Conservation (phyloP, 139 green algal genomes). For the Picochlorum costavermella region DNA sequence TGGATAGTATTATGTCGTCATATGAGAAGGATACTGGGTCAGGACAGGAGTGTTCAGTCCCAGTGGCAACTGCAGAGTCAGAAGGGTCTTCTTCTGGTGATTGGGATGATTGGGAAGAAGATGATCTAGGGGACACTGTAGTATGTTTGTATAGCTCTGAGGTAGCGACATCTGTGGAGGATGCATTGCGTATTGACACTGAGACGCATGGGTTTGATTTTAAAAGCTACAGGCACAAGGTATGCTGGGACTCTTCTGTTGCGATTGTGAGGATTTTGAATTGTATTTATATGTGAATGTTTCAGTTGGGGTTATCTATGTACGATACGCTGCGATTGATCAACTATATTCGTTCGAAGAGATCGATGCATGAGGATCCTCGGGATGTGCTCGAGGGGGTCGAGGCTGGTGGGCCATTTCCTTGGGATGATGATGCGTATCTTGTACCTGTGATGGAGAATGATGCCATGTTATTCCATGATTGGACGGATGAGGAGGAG, state of each 20-base stretch:
- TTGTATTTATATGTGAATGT: background rate
- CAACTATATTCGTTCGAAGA: slow-evolving; percentile 65
- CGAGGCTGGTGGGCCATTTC: background rate
- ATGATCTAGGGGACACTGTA: slow-evolving; percentile 40
- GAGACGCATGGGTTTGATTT: slow-evolving; percentile 41
- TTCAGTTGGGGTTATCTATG: slow-evolving; percentile 27
- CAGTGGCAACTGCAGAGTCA: background rate
- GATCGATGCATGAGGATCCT: slow-evolving; percentile 42
- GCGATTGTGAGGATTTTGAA: background rate
- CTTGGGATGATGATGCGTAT: slow-evolving; percentile 53
- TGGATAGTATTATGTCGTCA: too few relatives aligned
- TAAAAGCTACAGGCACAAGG: background rate
- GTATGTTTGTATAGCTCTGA: slow-evolving; percentile 48
- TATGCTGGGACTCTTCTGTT: background rate
- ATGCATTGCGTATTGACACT: slow-evolving; percentile 53
- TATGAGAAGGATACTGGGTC: too few relatives aligned
- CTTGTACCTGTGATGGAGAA: slow-evolving; percentile 54
- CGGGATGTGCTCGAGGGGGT: slow-evolving; percentile 20
- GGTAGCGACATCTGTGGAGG: slow-evolving; percentile 39
- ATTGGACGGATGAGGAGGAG: slow-evolving; percentile 46
- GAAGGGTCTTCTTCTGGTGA: background rate
- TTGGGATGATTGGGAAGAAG: slow-evolving; percentile 37
- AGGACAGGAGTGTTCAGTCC: too few relatives aligned
- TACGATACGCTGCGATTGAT: slow-evolving; percentile 68
- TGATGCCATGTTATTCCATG: slow-evolving; percentile 69